These are phyloP conservation scores for Glaciozyma antarctica DNA, from an alignment of 768 basidiomycete genomes.

Conservation along the genomic window DNA sequence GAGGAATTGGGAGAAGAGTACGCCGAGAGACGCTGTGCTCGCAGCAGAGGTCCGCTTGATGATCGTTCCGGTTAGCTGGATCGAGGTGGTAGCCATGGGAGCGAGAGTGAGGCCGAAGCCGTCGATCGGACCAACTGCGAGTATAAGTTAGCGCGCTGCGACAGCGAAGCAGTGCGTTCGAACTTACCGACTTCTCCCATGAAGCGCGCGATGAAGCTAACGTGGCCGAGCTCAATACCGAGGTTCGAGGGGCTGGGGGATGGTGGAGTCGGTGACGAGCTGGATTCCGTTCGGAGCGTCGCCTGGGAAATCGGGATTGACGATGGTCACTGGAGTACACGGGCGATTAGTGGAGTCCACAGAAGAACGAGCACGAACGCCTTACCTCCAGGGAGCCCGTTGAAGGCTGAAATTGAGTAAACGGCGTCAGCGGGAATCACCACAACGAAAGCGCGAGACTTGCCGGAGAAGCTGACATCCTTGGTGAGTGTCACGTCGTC, in stretches of 20 bases:
- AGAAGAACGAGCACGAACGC: neutral
- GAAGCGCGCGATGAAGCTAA: slow-evolving; percentile 56
- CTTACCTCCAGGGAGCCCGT: slow-evolving; percentile 55
- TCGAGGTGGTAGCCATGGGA: slow-evolving; percentile 45
- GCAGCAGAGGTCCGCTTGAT: slow-evolving; percentile 7
- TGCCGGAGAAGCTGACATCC: slow-evolving; percentile 32
- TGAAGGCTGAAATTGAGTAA: slow-evolving; percentile 61
- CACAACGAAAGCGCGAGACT: neutral
- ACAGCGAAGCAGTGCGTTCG: too few species aligned
- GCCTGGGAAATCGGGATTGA: slow-evolving; percentile 56
- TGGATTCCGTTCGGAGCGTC: slow-evolving; percentile 18
- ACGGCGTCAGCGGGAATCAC: neutral
- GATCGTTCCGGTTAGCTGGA: slow-evolving; percentile 45
- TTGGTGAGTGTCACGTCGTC: slow-evolving; percentile 57
- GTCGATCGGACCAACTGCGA: slow-evolving; percentile 54
- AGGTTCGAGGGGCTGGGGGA: slow-evolving; percentile 45
- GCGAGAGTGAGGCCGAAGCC: slow-evolving; percentile 49
- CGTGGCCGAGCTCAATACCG: slow-evolving; percentile 44
- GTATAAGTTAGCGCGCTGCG: slow-evolving; percentile 4
- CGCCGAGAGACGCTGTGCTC: slow-evolving; percentile 48
- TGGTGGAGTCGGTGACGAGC: slow-evolving; percentile 28
- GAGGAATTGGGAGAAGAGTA: slow-evolving; percentile 58
- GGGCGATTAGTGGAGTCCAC: neutral
- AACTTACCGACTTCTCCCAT: slow-evolving; percentile 37
- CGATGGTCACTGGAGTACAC: slow-evolving; percentile 45